Evolutionary conservation across 106 monocot genomes (phyloP).

Genomic region (Chionographis japonica): DNA sequence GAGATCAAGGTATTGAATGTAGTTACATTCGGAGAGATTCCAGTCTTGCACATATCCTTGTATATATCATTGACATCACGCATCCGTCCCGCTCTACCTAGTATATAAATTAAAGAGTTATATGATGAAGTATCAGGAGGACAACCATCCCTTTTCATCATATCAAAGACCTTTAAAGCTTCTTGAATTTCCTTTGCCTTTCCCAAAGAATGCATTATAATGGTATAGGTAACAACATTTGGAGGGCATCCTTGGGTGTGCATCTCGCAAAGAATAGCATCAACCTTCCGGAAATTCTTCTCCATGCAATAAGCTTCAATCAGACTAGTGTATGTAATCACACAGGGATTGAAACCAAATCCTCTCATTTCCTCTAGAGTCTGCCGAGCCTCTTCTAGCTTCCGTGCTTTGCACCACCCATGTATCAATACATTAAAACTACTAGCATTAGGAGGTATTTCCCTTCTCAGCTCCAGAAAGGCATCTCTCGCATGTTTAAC

Average conservation of each 20-base stretch:
- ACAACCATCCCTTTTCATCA: constrained; percentile 57
- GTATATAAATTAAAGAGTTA: constrained; percentile 78
- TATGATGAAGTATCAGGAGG: constrained; percentile 65
- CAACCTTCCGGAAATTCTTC: constrained; percentile 50
- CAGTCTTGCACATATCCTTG: constrained; percentile 56
- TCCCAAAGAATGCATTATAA: constrained; percentile 79
- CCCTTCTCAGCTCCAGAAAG: constrained; percentile 46
- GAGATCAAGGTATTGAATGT: constrained; percentile 87
- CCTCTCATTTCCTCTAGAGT: constrained; percentile 68
- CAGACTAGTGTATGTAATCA: constrained; percentile 71
- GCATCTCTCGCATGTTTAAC: constrained; percentile 56
- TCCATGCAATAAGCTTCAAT: constrained; percentile 78
- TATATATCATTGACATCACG: constrained; percentile 53
- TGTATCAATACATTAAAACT: constrained; percentile 73
- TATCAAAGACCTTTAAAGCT: constrained; percentile 54
- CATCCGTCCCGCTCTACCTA: constrained; percentile 46
- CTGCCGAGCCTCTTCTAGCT: constrained; percentile 49
- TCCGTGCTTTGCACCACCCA: constrained; percentile 85
- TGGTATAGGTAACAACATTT: constrained; percentile 84
- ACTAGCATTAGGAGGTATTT: constrained; percentile 54
- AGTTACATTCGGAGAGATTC: constrained; percentile 42
- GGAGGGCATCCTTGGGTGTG: constrained; percentile 44
- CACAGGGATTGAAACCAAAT: constrained; percentile 69
- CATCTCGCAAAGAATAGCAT: constrained; percentile 67
- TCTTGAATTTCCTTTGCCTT: constrained; percentile 56